A percentile compares a stretch with the other conserved stretches of the same genome.
phyloP scores from a whole-genome alignment of 2,329 filamentous ascomycete genomes.

The Coniochaeta sp. region DNA sequence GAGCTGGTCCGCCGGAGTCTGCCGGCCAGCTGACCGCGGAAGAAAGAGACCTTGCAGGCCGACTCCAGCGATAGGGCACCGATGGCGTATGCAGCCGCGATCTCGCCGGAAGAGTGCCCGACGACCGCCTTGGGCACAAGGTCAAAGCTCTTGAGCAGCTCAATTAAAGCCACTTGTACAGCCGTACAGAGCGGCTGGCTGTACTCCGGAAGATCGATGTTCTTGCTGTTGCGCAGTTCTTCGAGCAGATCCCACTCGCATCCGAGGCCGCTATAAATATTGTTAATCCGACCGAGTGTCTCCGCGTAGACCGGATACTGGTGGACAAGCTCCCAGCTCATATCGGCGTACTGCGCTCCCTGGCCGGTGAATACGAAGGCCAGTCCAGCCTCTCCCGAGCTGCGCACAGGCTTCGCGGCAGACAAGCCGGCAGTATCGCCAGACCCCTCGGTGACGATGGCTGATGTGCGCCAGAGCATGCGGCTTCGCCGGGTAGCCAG shows the following conservation, averaged over 20 bases:
- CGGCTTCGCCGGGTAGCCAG: background rate
- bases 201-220: slow-evolving; percentile 6
- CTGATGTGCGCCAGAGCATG: slow-evolving; percentile 1
- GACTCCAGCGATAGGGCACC: slow-evolving; percentile 23
- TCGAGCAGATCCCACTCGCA: slow-evolving; percentile 1
- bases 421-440: slow-evolving; percentile 5
- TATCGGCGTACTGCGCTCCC: slow-evolving; percentile 12
- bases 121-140: slow-evolving; percentile 26
- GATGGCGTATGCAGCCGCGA: slow-evolving; percentile 33
- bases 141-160: slow-evolving; percentile 22
- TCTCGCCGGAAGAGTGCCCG: slow-evolving; percentile 35
- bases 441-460: slow-evolving; percentile 3
- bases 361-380: slow-evolving; percentile 11
- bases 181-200: slow-evolving; percentile 22
- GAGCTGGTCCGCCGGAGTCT: too few species aligned
- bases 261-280: background rate
- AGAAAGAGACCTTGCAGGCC: slow-evolving; percentile 29
- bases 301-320: background rate
- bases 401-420: background rate
- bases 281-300: background rate
- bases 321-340: slow-evolving; percentile 12
- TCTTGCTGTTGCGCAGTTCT: background rate
- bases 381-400: background rate
- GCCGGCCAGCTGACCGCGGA: too few species aligned
- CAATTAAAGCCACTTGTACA: slow-evolving; percentile 29